Evolutionary conservation across 257 asterid species (phyloP), one percentile per base, ranked within the genome.

Genomic region (Vinca minor): DNA sequence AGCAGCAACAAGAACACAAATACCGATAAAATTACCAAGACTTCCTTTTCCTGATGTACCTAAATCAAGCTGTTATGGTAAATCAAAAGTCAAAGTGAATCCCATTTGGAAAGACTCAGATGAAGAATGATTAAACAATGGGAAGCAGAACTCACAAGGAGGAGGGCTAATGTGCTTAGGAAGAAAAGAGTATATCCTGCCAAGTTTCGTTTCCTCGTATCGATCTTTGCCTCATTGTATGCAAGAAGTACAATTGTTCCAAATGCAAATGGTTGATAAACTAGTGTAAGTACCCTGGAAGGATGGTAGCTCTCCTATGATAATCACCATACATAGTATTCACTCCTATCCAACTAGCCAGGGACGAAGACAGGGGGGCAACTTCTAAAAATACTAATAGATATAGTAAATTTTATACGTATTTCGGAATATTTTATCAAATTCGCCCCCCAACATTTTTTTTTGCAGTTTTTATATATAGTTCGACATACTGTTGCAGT

Each of bases 191-290:
- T 60, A 21, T 59, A 76, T 59, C 81, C 84, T 0, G 62, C 36
- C 46, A 76, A 47, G 55, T 72, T 79, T 41, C 82, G 76, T 36
- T 55, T 79, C 62, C 81, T 42, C 26, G 81, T 79, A 52, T 79
- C 21, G 18, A 73, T 44, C 28, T 29, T 73, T 60, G 79, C 84
- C 60, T 76, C 77, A 62, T 79, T 56, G 60, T 64, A 76, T 10
- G 77, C 79, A 21, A 79, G 84, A 31, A 73, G 29, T 12, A 68
- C 47, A 69, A 73, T 68, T 54, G 84, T 76, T 28, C 59, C 79
- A 29, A 79, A 52, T 2, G 84, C 81, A 67, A 67, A 67, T 1
- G 84, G 84, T 45, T 73, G 84, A 70, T 79, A 76, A 45, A 76
- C 73, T 20, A 79, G 77, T 32, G 84, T 73, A 15, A 79, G 75